Evolutionary conservation across 176 grass and related monocot species (phyloP), one percentile per base, ranked within the genome.

Genomic region (Miscanthus lutarioriparius): DNA sequence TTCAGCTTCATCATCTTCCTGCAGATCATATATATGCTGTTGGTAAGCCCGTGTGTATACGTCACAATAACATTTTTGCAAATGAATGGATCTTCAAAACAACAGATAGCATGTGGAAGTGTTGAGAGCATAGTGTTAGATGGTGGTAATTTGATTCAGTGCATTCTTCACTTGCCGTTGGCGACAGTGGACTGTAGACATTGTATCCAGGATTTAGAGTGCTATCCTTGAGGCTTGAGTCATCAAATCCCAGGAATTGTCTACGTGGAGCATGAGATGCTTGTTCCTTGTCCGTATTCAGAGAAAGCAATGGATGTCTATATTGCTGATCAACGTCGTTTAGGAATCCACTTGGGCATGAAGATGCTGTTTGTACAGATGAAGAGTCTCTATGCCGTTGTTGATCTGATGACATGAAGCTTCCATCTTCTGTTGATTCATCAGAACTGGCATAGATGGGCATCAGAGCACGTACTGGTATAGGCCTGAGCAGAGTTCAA

Each of bases 291-390:
- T 80, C 62, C 39, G 51, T 73, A 79, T 86, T 68, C 13, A 51
- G 68, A 12, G 68, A 74, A 79, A 80, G 47, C 66, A 85, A 82
- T 37, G 53, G 53, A 45, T 77, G 71, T 80, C 79, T 86, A 64
- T 2, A 36, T 27, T 63, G 67, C 28, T 72, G 48, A 85, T 88
- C 77, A 56, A 36, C 20, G 15, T 68, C 11, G 64, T 72, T 84
- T 48, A 80, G 76, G 32, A 76, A 86, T 64, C 85, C 88, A 89
- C 68, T 91, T 49, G 93, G 90, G 67, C 91, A 92, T 66, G 93
- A 92, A 33, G 84, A 65, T 40, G 75, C 64, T 37, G 64, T 67
- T 76, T 82, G 88, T 38, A 69, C 67, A 68, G 85, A 58, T 53
- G 88, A 84, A 78, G 40, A 64, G 22, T 85, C 35, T 4, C 13